These are phyloP conservation scores for Leishmania guyanensis DNA, from an alignment of 208 protist genomes.

Conservation along the genomic window DNA sequence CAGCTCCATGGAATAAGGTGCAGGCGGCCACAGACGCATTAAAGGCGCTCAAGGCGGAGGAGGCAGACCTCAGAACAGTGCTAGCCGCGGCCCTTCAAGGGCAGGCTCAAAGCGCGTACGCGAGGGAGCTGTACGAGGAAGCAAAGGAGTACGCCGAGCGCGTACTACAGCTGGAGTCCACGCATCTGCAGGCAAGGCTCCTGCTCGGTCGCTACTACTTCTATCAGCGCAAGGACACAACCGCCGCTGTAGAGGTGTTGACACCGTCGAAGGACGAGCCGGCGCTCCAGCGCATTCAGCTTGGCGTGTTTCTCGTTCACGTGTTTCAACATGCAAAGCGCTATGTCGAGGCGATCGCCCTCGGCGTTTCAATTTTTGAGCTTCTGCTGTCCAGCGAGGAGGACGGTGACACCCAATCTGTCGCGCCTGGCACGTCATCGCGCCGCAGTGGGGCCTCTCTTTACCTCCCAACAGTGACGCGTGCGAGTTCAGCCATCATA, in stretches of 20 bases:
- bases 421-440: conserved; percentile 55
- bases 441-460: conserved; percentile 45
- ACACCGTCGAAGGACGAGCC: conserved; percentile 65
- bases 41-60: conserved; percentile 25
- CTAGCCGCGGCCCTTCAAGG: conserved; percentile 61
- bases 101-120: conserved; percentile 63
- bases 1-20: conserved; percentile 14
- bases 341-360: conserved; percentile 78
- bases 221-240: conserved; percentile 61
- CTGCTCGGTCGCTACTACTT: conserved; percentile 72
- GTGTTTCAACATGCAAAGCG: conserved; percentile 65
- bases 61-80: conserved; percentile 54
- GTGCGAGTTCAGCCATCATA: conserved; percentile 87
- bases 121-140: conserved; percentile 37
- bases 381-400: conserved; percentile 77
- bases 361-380: conserved; percentile 86
- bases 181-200: conserved; percentile 71
- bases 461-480: conserved; percentile 75
- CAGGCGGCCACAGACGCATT: conserved; percentile 18
- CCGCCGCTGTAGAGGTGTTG: conserved; percentile 57
- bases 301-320: conserved; percentile 73
- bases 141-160: conserved; percentile 24
- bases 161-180: conserved; percentile 67
- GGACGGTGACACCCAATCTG: conserved; percentile 83
- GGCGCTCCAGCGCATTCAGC: conserved; percentile 79